Evolutionary conservation across 2,329 filamentous ascomycete genomes (phyloP).

Genomic region (Rugonectria rugulosa): DNA sequence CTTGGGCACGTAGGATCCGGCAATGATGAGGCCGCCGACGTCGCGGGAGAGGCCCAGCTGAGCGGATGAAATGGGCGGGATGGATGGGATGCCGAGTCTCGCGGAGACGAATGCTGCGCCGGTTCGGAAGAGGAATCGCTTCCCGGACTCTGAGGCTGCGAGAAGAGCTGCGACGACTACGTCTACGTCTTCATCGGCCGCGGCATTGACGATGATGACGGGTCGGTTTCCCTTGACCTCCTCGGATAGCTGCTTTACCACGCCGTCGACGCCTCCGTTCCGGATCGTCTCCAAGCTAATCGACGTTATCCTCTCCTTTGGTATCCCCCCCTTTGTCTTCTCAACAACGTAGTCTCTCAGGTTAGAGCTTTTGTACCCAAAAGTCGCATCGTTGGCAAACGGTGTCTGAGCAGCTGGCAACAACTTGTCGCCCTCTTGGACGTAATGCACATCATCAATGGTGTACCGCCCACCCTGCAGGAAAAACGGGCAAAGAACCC

Average conservation of each 20-base stretch:
- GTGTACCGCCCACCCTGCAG: conserved; percentile 65
- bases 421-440: conserved; percentile 54
- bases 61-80: conserved; percentile 56
- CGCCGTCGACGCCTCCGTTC: conserved; percentile 50
- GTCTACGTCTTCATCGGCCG: conserved; percentile 62
- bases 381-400: conserved; percentile 65
- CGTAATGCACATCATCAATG: conserved; percentile 65
- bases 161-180: conserved; percentile 60
- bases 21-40: conserved; percentile 61
- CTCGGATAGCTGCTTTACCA: conserved; percentile 50
- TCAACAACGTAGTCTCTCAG: conserved; percentile 56
- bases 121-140: conserved; percentile 49
- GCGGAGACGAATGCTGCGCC: conserved; percentile 55
- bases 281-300: conserved; percentile 58
- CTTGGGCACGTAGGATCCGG: conserved; percentile 66
- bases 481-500: conserved; percentile 66
- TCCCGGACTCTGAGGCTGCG: conserved; percentile 41
- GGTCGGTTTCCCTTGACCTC: conserved; percentile 36
- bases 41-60: conserved; percentile 49
- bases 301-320: conserved; percentile 48
- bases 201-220: conserved; percentile 61
- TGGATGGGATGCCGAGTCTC: conserved; percentile 58
- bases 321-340: conserved; percentile 56
- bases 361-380: conserved; percentile 63
- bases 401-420: conserved; percentile 58